Base-by-base conservation (phyloP, 2,329 filamentous ascomycete genomes). In the Colletotrichum caudatum region DNA sequence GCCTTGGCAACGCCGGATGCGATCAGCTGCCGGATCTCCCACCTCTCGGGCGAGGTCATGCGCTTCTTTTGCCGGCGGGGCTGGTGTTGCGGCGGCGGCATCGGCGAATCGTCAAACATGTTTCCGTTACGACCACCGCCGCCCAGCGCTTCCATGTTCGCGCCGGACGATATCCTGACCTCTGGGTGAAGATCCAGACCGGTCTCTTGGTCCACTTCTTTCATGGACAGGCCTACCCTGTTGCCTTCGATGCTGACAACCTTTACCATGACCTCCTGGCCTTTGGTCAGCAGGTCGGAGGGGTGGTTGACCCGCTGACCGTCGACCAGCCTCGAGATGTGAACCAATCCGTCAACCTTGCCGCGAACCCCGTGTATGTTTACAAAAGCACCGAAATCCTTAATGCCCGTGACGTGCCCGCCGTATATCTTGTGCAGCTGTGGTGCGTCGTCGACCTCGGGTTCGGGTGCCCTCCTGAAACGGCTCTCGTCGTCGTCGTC, bases 21-120 rank as follows among this genome's bases (percentile, higher is more conserved):
- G 78, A 99, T 98, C 64, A 99, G 86, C 78, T 99, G 96, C 73
- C 95, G 91, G 74, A 99, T 98, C 80, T 99, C 96, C 95, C 96
- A 99, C 78, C 96, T 87, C 79, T 99, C 96, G 1, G 96, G 96
- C 18, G 95, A 98, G 0, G 95, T 98, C 91, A 98, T 92, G 64
- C 96, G 89, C 84, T 99, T 99, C 80, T 93, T 94, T 66, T 92
- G 92, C 57, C 86, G 88, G 75, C 86, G 86, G 1, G 70, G 76
- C 0, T 82, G 82, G 14, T 83, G 76, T 59, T 64, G 87, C 83
- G 73, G 73, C 3, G 73, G 71, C 26, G 71, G 63, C 48, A 73
- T 69, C 39, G 86, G 86, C 50, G 89, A 86, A 53, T 84, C 86
- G 76, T 93, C 90, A 71, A 94, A 89, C 18, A 92, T 87, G 59